Evolutionary conservation across 2,329 filamentous ascomycete species (phyloP), one percentile per base, ranked within the genome.

Genomic region (Fusarium sp.): DNA sequence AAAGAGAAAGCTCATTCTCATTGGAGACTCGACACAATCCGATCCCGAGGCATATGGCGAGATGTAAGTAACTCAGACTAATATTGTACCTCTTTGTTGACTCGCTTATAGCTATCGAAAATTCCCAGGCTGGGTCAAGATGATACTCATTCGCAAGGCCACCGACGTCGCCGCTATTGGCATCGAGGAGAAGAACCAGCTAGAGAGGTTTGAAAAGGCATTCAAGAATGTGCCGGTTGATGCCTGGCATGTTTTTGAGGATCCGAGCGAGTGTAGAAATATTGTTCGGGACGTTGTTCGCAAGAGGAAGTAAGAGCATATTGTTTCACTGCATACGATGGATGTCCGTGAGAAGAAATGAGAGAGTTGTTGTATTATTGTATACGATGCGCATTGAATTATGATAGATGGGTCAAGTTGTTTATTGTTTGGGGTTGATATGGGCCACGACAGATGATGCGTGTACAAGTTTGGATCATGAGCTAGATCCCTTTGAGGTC

Each of bases 11-110:
- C 91, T 97, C 83, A 89, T 98, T 70, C 91, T 91, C 74, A 91
- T 98, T 72, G 95, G 95, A 2, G 95, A 98, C 81, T 95, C 92
- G 42, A 98, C 95, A 1, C 95, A 98, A 81, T 92, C 90, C 31
- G 95, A 98, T 76, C 95, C 95, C 0, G 95, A 98, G 80, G 90
- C 93, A 0, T 98, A 98, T 78, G 95, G 91, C 33, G 91, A 95
- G 74, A 90, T 94, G 81, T 94, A 87, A 81, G 86, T 81, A 27
- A 22, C 35, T 20, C 13, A 18, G 5, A 22, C 35, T 7, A 17
- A 45, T n/a, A 20, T 4, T 3, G 13, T 1, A 6, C 29, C 20
- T 9, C n/a, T 39, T 46, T 62, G 36, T 74, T 79, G 59, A 79
- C 46, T 7, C 6, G 3, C 1, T 14, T 18, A 9, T 12, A 89